A percentile compares a stretch with the other conserved stretches of the same genome.
Evolutionary conservation across 2,329 filamentous ascomycete genomes (phyloP).

Genomic region (Pseudogymnoascus sp.): DNA sequence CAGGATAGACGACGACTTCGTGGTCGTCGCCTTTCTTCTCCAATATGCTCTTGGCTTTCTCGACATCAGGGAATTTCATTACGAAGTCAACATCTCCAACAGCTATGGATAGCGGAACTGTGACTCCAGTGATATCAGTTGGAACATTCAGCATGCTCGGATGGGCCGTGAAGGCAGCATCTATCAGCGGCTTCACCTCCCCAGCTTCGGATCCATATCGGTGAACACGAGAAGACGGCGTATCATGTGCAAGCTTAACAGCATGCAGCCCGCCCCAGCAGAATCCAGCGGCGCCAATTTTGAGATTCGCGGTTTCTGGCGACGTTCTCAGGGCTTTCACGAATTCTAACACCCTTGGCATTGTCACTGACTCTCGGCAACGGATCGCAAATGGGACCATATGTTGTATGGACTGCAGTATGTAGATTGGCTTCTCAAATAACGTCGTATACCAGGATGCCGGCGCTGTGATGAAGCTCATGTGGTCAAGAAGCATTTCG

Average conservation of each 20-base stretch:
- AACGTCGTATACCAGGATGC: constrained; percentile 20
- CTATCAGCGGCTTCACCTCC: constrained; percentile 35
- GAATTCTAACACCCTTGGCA: constrained; percentile 34
- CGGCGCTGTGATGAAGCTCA: constrained; percentile 20
- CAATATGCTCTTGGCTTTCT: constrained; percentile 18
- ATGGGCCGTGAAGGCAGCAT: constrained; percentile 48
- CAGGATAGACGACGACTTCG: constrained; percentile 27
- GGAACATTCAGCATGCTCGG: constrained; percentile 44
- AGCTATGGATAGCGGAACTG: constrained; percentile 39
- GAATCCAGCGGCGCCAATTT: constrained; percentile 51
- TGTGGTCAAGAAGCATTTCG: constrained; percentile 12
- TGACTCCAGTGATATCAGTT: constrained; percentile 37
- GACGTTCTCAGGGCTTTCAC: constrained; percentile 31
- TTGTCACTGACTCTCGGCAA: constrained; percentile 24
- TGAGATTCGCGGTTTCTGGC: constrained; percentile 26
- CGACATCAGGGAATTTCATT: constrained; percentile 26
- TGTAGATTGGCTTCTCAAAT: constrained; percentile 31
- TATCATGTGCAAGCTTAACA: constrained; percentile 40
- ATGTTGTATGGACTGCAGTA: constrained; percentile 43
- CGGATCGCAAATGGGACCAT: constrained; percentile 24
- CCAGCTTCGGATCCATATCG: constrained; percentile 15
- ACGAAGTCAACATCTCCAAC: constrained; percentile 38
- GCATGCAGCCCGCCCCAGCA: constrained; percentile 58
- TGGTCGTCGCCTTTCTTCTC: constrained; percentile 20
- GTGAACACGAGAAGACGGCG: constrained; percentile 21